Percentiles rank a stretch among this genome's conserved stretches.
Conservation (phyloP, 2,329 filamentous ascomycete genomes). For the Blastomyces gilchristii region DNA sequence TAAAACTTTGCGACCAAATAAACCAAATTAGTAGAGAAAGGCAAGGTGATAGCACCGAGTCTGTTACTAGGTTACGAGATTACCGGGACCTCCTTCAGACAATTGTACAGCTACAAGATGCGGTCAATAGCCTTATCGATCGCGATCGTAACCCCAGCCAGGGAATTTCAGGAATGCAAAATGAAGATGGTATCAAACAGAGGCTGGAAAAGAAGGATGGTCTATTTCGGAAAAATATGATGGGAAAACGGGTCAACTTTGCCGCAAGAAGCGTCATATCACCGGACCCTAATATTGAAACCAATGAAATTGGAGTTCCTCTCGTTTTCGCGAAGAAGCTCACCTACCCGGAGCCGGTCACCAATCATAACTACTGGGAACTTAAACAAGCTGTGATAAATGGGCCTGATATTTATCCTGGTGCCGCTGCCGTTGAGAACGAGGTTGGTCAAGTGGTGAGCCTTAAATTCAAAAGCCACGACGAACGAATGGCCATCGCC, state of each 20-base stretch:
- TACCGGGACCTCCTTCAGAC: constrained; percentile 70
- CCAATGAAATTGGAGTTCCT: constrained; percentile 95
- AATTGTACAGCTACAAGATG: constrained; percentile 75
- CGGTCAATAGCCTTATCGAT: constrained; percentile 88
- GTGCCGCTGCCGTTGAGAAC: constrained; percentile 87
- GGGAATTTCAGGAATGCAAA: constrained; percentile 63
- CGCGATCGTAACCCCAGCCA: constrained; percentile 74
- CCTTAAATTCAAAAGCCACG: constrained; percentile 72
- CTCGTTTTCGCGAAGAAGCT: constrained; percentile 95
- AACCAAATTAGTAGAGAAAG: constrained; percentile 65
- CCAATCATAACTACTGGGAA: constrained; percentile 91
- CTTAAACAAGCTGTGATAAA: constrained; percentile 95
- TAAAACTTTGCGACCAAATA: constrained; percentile 64
- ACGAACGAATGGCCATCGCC: constrained; percentile 79
- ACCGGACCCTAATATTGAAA: constrained; percentile 96
- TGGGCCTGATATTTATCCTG: constrained; percentile 85
- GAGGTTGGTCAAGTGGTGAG: constrained; percentile 88
- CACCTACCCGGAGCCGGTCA: constrained; percentile 94
- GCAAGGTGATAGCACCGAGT: constrained; percentile 36
- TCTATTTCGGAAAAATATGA: constrained; percentile 98
- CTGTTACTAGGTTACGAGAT: constrained; percentile 45
- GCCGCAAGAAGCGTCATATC: constrained; percentile 96
- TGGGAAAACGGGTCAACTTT: constrained; percentile 99
- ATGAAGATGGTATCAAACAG: constrained; percentile 94
- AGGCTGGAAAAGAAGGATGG: constrained; percentile 98